Base-by-base conservation (phyloP, 176 grass and related monocot genomes). In the Avena sativa region DNA sequence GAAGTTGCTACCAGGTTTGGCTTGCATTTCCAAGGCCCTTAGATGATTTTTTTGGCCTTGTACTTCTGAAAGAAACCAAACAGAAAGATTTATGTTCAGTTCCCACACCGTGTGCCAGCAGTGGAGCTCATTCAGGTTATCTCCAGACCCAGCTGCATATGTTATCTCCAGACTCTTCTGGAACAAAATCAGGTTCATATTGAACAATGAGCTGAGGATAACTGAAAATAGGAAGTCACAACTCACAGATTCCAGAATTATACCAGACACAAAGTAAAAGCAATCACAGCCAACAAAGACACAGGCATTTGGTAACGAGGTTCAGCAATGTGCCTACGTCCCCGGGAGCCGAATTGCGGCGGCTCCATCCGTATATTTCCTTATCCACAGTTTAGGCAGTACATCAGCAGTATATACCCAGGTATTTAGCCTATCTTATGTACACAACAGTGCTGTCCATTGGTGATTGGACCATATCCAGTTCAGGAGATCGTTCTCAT, bases 271-370 rank as follows among this genome's bases (percentile, higher is more conserved):
- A 46, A 71, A 71, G 69, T 44, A 71, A 71, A 66, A 46, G 4
- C 69, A 71, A 71, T 71, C 69, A 71, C 69, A 71, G 38, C 8
- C 16, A 46, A 71, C 8, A 71, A 46, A 44, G 38, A 71, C 69
- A 46, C 23, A 9, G 16, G 15, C 48, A 32, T 77, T 77, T 77
- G 74, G 55, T 77, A 77, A 77, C 74, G 74, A 77, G 74, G 74
- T 77, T 77, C 74, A 17, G 74, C 74, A 36, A 77, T 77, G 50
- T 77, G 74, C 74, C 74, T 77, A 77, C 74, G 9, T 77, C 74
- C 74, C 74, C 74, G 50, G 74, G 74, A 77, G 74, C 74, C 74
- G 74, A 57, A 6, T 12, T 3, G 28, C 28, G 74, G 74, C 50
- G 50, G 74, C 74, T 77, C 74, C 74, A 36, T 77, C 74, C 74